Conservation (phyloP, 345 rosid species). For the Salix exigua region DNA sequence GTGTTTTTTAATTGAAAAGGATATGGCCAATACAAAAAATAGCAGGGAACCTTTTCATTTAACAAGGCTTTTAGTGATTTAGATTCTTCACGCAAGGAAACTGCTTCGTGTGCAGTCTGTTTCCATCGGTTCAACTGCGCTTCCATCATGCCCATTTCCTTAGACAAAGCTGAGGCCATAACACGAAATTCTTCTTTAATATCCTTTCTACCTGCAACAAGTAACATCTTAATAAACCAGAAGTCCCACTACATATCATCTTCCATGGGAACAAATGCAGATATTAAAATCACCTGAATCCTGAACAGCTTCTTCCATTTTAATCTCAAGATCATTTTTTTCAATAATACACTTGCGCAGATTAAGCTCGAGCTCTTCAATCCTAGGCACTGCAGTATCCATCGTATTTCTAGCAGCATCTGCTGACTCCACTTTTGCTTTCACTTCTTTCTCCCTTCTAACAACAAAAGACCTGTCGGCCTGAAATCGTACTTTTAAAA, state of each 20-base stretch:
- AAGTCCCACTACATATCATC: slow-evolving; percentile 15
- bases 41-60: slow-evolving; percentile 53
- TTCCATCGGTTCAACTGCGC: slow-evolving; percentile 86
- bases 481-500: slow-evolving; percentile 46
- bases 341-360: slow-evolving; percentile 67
- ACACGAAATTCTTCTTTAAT: slow-evolving; percentile 75
- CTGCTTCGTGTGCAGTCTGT: slow-evolving; percentile 73
- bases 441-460: slow-evolving; percentile 81
- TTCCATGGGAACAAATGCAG: neutral
- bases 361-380: slow-evolving; percentile 67
- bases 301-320: slow-evolving; percentile 78
- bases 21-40: neutral
- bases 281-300: slow-evolving; percentile 46
- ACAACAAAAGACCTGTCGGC: slow-evolving; percentile 62
- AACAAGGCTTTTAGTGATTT: slow-evolving; percentile 52
- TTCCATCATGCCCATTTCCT: slow-evolving; percentile 95
- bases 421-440: slow-evolving; percentile 53
- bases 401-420: slow-evolving; percentile 57
- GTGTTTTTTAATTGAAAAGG: too few species aligned
- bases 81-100: slow-evolving; percentile 64
- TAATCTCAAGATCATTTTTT: slow-evolving; percentile 81
- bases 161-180: slow-evolving; percentile 90
- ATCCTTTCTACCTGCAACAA: slow-evolving; percentile 72
- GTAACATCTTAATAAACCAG: slow-evolving; percentile 14
- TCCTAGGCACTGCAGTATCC: slow-evolving; percentile 49